These are phyloP conservation scores for Sordariomycetes sp. DNA, from an alignment of 2,329 filamentous ascomycete genomes.

Conservation along the genomic window DNA sequence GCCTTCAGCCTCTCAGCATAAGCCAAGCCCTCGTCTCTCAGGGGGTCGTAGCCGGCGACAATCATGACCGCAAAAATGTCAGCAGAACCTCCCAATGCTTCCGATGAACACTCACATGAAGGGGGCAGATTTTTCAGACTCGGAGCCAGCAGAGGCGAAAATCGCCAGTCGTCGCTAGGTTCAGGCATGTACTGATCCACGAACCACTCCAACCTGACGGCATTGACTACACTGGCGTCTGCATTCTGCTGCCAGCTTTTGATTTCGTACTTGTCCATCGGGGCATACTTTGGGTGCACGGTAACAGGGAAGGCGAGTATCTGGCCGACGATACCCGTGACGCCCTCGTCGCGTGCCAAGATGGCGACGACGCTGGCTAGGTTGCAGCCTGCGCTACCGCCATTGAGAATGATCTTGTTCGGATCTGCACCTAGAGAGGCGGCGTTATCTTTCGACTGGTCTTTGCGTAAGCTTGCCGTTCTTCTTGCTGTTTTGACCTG, in stretches of 20 bases:
- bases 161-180: constrained; percentile 13
- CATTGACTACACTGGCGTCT: constrained; percentile 18
- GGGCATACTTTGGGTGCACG: constrained; percentile 25
- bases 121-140: constrained; percentile 19
- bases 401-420: constrained; percentile 23
- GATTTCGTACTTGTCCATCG: constrained; percentile 21
- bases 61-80: constrained; percentile 19
- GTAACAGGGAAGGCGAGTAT: constrained; percentile 23
- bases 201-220: constrained; percentile 22
- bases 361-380: constrained; percentile 19
- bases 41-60: constrained; percentile 21
- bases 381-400: constrained; percentile 24
- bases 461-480: constrained; percentile 1
- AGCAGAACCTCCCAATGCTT: background rate
- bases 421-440: constrained; percentile 18
- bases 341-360: constrained; percentile 17
- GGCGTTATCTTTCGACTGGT: constrained; percentile 18
- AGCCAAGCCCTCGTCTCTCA: constrained; percentile 28
- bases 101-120: constrained; percentile 15
- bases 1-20: constrained; percentile 23
- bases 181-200: constrained; percentile 20
- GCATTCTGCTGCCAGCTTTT: constrained; percentile 22
- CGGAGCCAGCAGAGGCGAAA: constrained; percentile 23
- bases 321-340: constrained; percentile 22
- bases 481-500: background rate